Evolutionary conservation across 1,284 basidiomycete species (phyloP).

Genomic region (Ganoderma sinense): DNA sequence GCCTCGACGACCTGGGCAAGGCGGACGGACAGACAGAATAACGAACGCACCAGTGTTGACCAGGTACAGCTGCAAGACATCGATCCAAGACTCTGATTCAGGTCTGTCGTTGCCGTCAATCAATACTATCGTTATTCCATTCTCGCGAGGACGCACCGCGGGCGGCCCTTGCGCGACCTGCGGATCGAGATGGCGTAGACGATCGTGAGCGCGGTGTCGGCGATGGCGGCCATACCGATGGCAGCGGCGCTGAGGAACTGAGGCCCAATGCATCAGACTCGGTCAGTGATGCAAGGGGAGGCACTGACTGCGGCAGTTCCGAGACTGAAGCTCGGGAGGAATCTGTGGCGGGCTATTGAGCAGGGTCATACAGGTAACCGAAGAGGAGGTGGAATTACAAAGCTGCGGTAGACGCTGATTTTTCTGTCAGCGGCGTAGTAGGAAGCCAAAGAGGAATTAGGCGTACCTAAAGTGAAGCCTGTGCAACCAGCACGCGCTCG

Average conservation of each 20-base stretch:
- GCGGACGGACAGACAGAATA: neutral
- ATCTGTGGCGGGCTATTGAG: neutral
- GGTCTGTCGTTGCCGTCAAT: neutral
- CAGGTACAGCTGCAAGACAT: constrained; percentile 11
- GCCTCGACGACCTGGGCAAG: neutral
- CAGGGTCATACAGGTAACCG: neutral
- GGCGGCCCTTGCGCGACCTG: neutral
- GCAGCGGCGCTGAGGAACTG: constrained; percentile 5
- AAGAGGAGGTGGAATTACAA: neutral
- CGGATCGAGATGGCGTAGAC: constrained; percentile 1
- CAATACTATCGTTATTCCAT: neutral
- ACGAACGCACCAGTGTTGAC: constrained; percentile 11
- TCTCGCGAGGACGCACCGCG: neutral
- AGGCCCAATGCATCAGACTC: neutral
- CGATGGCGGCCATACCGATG: constrained; percentile 6
- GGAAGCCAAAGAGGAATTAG: neutral
- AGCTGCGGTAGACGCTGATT: neutral
- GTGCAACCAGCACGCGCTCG: neutral
- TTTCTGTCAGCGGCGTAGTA: neutral
- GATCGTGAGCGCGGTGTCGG: constrained; percentile 1
- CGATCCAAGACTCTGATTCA: constrained; percentile 5
- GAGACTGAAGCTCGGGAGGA: neutral
- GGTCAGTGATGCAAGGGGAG: neutral
- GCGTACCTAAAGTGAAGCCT: neutral
- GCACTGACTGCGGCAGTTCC: neutral